phyloP scores from a whole-genome alignment of 2,329 filamentous ascomycete species.

The Tolypocladium pustulatum region DNA sequence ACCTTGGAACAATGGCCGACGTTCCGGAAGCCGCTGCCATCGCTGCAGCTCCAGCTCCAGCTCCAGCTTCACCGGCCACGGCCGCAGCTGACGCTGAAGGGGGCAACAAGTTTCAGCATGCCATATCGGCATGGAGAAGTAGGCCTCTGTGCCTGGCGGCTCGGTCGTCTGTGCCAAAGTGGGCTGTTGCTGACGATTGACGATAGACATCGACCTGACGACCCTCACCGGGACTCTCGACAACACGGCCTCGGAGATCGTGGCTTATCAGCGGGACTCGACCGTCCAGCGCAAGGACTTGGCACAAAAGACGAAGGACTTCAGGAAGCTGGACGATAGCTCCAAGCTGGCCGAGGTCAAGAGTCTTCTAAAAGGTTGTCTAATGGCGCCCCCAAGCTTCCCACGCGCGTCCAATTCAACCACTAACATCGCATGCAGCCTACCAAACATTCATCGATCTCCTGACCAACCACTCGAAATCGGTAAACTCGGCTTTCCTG shows the following conservation, averaged over 20 bases:
- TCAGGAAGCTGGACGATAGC: constrained; percentile 83
- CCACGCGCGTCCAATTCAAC: background rate
- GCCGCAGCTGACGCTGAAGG: constrained; percentile 32
- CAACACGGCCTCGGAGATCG: constrained; percentile 88
- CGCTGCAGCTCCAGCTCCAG: constrained; percentile 11
- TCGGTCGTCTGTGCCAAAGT: background rate
- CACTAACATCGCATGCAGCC: constrained; percentile 38
- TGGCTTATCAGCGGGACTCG: constrained; percentile 87
- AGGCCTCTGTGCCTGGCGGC: constrained; percentile 18
- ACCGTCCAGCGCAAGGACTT: constrained; percentile 92
- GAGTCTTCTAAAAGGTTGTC: constrained; percentile 67
- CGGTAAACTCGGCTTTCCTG: constrained; percentile 84
- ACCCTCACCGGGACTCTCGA: constrained; percentile 78
- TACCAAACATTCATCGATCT: constrained; percentile 98
- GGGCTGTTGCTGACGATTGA: constrained; percentile 8
- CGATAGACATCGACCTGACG: constrained; percentile 73
- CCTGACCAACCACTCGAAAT: constrained; percentile 90
- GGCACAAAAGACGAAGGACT: constrained; percentile 98
- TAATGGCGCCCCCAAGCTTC: background rate
- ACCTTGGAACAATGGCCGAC: constrained; percentile 18
- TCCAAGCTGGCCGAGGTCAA: constrained; percentile 85
- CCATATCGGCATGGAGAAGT: constrained; percentile 96
- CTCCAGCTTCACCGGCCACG: constrained; percentile 12
- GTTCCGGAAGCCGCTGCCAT: constrained; percentile 17
- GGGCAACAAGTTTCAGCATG: constrained; percentile 92